Conservation (phyloP, 2,329 filamentous ascomycete genomes). For the Lachnellula arida region DNA sequence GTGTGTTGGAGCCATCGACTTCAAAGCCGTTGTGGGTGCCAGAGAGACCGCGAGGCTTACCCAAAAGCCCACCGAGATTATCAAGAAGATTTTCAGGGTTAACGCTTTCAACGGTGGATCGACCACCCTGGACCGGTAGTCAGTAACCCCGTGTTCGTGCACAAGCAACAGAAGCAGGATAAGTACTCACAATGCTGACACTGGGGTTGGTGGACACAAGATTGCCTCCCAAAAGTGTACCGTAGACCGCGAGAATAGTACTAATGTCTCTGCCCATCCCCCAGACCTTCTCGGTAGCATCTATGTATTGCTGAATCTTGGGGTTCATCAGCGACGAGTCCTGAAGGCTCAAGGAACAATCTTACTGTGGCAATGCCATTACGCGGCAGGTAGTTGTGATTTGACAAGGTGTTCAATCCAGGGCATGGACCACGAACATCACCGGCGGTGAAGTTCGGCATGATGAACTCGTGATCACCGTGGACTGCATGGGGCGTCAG, state of each 20-base stretch:
- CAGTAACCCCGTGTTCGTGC: no score
- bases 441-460: not conserved
- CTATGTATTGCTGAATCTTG: not conserved
- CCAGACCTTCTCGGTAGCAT: not conserved
- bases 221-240: not conserved
- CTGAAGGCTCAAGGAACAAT: no score
- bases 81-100: slow-evolving; percentile 17
- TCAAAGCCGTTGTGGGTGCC: slow-evolving; percentile 50
- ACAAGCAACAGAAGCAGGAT: no score
- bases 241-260: not conserved
- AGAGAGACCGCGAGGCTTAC: slow-evolving; percentile 41
- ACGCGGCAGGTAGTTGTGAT: not conserved
- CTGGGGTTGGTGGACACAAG: not conserved
- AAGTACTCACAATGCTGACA: no score
- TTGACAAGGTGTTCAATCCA: not conserved
- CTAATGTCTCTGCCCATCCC: not conserved
- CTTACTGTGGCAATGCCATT: not conserved
- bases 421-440: not conserved
- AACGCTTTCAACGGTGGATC: not conserved
- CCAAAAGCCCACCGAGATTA: slow-evolving; percentile 16
- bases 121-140: no score
- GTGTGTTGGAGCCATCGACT: slow-evolving; percentile 46
- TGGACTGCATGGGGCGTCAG: not conserved
- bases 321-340: no score
- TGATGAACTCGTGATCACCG: not conserved